Evolutionary conservation across 129 eudicot species (phyloP).

Genomic region (Tanacetum coccineum): DNA sequence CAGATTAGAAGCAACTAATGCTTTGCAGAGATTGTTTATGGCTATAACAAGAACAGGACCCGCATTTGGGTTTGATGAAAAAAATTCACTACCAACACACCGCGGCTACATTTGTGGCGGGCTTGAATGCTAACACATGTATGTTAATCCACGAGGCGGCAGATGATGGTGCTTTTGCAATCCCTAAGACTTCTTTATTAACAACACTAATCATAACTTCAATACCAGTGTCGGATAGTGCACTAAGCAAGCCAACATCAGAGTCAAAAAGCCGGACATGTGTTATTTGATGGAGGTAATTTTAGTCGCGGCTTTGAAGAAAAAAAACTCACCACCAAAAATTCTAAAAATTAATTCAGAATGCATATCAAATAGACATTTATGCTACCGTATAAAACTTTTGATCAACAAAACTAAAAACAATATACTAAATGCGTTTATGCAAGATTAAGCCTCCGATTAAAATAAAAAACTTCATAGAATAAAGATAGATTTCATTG

Average conservation of each 20-base stretch:
- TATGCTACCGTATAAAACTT: no score
- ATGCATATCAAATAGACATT: no score
- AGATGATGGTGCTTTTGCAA: conserved; percentile 50
- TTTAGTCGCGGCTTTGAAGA: no score
- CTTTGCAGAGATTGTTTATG: conserved; percentile 59
- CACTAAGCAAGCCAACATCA: conserved; percentile 48
- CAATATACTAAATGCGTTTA: no score
- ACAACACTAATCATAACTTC: conserved; percentile 63
- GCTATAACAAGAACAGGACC: conserved; percentile 50
- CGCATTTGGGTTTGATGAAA: conserved; percentile 41
- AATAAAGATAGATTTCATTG: no score
- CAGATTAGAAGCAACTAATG: conserved; percentile 71
- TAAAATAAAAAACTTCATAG: no score
- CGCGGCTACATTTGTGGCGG: conserved; percentile 72
- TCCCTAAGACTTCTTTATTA: conserved; percentile 47
- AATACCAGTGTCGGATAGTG: conserved; percentile 59
- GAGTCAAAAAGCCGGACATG: conserved; percentile 71
- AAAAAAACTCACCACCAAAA: no score
- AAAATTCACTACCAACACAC: conserved; percentile 69
- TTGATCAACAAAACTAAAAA: no score
- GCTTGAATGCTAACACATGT: conserved; percentile 62
- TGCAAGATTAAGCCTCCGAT: no score
- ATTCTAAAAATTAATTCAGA: no score
- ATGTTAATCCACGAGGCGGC: conserved; percentile 72
- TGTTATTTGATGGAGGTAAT: conserved; percentile 46